Conservation (phyloP, 176 grass and related monocot genomes). For the Canna indica region DNA sequence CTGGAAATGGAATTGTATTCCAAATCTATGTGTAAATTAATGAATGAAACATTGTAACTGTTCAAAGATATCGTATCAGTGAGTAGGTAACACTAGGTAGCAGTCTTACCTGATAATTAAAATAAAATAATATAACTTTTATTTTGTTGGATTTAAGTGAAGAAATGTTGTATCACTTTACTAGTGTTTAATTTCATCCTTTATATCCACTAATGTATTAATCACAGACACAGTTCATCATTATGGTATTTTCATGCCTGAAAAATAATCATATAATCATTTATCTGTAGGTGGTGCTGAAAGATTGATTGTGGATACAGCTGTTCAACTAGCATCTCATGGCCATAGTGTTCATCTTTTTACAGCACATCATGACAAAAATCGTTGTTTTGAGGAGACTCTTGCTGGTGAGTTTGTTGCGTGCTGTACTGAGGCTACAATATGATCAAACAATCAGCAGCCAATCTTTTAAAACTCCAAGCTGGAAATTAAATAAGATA, state of each 20-base stretch:
- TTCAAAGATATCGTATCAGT: too few species aligned
- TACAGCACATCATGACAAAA: constrained; percentile 93
- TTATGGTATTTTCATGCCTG: background rate
- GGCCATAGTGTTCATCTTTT: constrained; percentile 76
- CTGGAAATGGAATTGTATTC: too few species aligned
- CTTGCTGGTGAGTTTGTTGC: constrained; percentile 45
- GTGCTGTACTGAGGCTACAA: background rate
- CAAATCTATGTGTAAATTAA: too few species aligned
- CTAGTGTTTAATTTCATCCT: background rate
- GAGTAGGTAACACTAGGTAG: too few species aligned
- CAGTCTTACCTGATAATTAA: too few species aligned
- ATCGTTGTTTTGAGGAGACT: constrained; percentile 84
- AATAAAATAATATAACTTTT: background rate
- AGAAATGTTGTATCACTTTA: too few species aligned
- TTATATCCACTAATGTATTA: background rate
- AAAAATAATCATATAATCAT: background rate
- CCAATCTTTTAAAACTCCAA: background rate
- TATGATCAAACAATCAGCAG: background rate
- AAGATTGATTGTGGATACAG: constrained; percentile 81
- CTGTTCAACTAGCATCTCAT: constrained; percentile 69
- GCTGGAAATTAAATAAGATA: background rate
- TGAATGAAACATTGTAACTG: too few species aligned
- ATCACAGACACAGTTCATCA: background rate
- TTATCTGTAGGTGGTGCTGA: constrained; percentile 65
- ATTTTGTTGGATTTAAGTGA: background rate